Evolutionary conservation across 148 eudicot genomes (phyloP), one percentile per base, ranked within the genome.

Genomic region (Fallopia convolvulus): DNA sequence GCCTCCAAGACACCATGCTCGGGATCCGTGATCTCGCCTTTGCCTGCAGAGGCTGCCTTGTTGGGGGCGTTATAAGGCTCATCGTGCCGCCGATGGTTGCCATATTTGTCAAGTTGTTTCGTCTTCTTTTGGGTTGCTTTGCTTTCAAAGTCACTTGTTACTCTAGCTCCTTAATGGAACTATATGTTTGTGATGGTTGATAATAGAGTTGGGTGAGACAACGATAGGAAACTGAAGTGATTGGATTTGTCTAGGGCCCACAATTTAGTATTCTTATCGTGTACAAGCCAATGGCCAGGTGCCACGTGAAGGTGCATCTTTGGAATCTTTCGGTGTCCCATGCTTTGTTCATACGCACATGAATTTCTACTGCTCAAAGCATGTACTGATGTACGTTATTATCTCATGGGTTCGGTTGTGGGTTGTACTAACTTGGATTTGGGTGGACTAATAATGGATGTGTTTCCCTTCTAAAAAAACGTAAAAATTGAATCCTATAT

Each of bases 1-100:
- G 79, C 18, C 76, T 40, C 74, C 66, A 70, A 58, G 74, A 89
- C 87, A 86, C n/a, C 87, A 85, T 18, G 18, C 36, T 49, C 12
- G 76, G 60, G 36, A 26, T 9, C 72, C 42, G 18, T 3, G 42
- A 26, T 36, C 40, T 36, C 17, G 40, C 14, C 5, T 15, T 66
- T 5, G 72, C 72, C 42, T 10, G 5, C 60, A 20, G 60, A 55
- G 60, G 60, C 60, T 55, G 60, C 8, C 23, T 55, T 8, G 60
- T n/a, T 18, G 6, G 20, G 15, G 39, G 39, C 36, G 68, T 47
- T 30, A 76, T 2, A 4, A 36, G 41, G 17, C 26, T 42, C 63
- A 66, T 13, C 30, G 14, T 36, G 39, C 3, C 21, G 33, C 33
- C 17, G 11, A n/a, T 52, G 17, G 13, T 3, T 23, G 49, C 50